Base-by-base conservation (phyloP, 2,329 filamentous ascomycete species). In the Fusarium sarcochroum region DNA sequence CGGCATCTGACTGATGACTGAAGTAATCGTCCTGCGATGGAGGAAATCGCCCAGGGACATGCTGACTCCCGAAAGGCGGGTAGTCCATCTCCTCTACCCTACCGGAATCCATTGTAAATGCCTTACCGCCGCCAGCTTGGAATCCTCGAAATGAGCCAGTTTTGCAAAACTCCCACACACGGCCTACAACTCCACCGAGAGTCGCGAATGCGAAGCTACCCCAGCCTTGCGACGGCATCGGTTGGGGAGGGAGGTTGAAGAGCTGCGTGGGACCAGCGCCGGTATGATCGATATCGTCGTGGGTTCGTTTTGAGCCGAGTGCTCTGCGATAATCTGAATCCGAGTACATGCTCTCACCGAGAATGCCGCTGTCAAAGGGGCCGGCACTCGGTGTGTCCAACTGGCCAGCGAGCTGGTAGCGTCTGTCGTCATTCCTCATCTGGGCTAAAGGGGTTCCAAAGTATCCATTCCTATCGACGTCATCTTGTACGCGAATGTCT, bases 131-230 rank as follows among this genome's bases (percentile, higher is more conserved):
- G 9, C 94, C 95, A 14, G 94, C 93, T 65, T 94, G 90, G 77
- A 98, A 98, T 0, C 94, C 94, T 55, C 87, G 86, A 75, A 98
- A 97, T 0, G 91, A 88, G 10, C 86, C 88, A 0, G 83, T 81
- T 77, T 84, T 92, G 81, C 94, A 97, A 73, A 97, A 96, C 70
- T 94, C 88, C 87, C 93, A 94, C 1, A 97, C 89, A 74, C 91
- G 95, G 18, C 93, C 92, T 2, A 92, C 88, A 5, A 92, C 87
- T 27, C 85, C 88, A 2, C 89, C 89, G 9, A 93, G 84, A 0
- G 91, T 84, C 40, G 81, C 86, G 32, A 93, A 81, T 7, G 91
- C 86, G 48, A 87, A 79, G 18, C 82, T 81, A 30, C 86, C 85
- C 90, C 89, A 91, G 37, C 84, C 81, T 15, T 78, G 78, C 1